Evolutionary conservation across 768 basidiomycete species (phyloP).

Genomic region (Udeniomyces megalosporus): DNA sequence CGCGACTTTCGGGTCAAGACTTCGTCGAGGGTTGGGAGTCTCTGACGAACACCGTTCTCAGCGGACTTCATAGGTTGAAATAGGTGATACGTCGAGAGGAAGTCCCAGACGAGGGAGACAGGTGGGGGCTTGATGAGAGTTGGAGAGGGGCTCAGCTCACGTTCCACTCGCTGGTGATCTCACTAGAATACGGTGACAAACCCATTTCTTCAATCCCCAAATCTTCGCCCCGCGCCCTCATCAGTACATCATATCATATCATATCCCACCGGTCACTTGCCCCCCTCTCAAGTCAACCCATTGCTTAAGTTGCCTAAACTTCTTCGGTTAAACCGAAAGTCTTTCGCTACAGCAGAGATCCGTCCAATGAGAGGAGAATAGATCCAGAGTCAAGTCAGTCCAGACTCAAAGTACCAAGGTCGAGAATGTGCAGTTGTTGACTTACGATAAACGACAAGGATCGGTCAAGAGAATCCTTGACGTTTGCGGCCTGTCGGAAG

Average conservation of each 20-base stretch:
- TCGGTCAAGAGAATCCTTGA: slow-evolving; percentile 37
- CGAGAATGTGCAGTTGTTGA: not conserved
- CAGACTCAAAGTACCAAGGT: not conserved
- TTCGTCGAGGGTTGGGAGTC: slow-evolving; percentile 33
- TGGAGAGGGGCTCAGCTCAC: too few species aligned
- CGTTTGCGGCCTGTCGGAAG: slow-evolving; percentile 34
- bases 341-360: not conserved
- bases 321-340: not conserved
- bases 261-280: too few species aligned
- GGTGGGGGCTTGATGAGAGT: too few species aligned
- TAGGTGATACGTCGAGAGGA: too few species aligned
- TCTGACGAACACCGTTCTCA: slow-evolving; percentile 2
- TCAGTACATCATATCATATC: too few species aligned
- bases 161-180: too few species aligned
- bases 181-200: too few species aligned
- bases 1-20: slow-evolving; percentile 77
- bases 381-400: not conserved
- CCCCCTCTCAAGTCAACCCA: not conserved
- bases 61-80: slow-evolving; percentile 4
- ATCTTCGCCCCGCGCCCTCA: too few species aligned
- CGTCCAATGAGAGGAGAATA: not conserved
- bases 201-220: too few species aligned
- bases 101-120: too few species aligned
- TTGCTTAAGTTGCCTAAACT: not conserved
- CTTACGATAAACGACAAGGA: not conserved